Percentiles rank a stretch among this genome's conserved stretches.
phyloP scores from a whole-genome alignment of 192 early-diverging fungal genomes.

The Backusella psychrophila region DNA sequence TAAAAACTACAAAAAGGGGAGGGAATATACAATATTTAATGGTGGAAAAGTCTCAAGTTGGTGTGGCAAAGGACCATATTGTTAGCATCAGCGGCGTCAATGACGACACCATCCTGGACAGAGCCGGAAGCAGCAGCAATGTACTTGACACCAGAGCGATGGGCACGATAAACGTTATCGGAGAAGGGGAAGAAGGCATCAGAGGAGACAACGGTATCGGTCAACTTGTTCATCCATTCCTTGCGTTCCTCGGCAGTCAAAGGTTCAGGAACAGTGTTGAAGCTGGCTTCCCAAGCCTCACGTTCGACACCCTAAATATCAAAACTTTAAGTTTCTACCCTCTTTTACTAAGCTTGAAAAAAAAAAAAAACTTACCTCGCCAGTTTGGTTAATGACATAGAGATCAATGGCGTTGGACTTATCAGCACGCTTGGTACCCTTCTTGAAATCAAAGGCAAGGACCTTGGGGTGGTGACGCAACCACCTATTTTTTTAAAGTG shows the following conservation, averaged over 20 bases:
- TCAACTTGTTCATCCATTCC: slow-evolving; percentile 67
- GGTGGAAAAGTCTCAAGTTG: slow-evolving; percentile 92
- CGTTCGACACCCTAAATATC: slow-evolving; percentile 51
- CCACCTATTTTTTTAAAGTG: slow-evolving; percentile 48
- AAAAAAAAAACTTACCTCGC: slow-evolving; percentile 52
- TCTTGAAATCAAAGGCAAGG: slow-evolving; percentile 84
- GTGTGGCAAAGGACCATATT: slow-evolving; percentile 87
- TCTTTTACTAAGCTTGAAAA: too few relatives aligned
- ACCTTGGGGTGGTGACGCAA: slow-evolving; percentile 95
- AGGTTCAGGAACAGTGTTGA: slow-evolving; percentile 74
- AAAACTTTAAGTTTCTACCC: not conserved
- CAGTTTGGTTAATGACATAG: slow-evolving; percentile 88
- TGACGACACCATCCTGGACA: slow-evolving; percentile 84
- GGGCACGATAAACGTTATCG: slow-evolving; percentile 90
- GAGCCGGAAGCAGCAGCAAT: slow-evolving; percentile 92
- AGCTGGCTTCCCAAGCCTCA: slow-evolving; percentile 75
- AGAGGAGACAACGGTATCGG: slow-evolving; percentile 82
- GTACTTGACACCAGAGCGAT: slow-evolving; percentile 79
- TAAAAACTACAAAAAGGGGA: slow-evolving; percentile 6
- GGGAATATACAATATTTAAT: slow-evolving; percentile 50
- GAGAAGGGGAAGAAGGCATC: slow-evolving; percentile 99
- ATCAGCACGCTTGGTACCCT: slow-evolving; percentile 88
- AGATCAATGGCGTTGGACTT: slow-evolving; percentile 97
- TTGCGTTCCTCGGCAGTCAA: slow-evolving; percentile 80
- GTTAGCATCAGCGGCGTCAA: slow-evolving; percentile 78